Evolutionary conservation across 2,329 filamentous ascomycete species (phyloP).

Genomic region (Niveomyces coronatus): DNA sequence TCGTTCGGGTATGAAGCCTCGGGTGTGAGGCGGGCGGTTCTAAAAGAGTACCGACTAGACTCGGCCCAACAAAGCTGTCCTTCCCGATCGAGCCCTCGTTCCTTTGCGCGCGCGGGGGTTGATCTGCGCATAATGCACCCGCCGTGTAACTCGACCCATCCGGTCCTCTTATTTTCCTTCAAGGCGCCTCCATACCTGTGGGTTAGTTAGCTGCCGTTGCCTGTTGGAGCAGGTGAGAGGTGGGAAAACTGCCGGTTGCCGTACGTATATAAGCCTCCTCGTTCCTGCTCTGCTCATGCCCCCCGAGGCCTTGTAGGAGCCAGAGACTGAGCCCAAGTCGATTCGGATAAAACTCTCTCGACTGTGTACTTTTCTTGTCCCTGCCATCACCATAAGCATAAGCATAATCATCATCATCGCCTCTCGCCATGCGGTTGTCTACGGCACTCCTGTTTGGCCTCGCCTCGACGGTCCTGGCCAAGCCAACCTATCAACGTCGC

Average conservation of each 20-base stretch:
- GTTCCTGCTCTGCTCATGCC: neutral
- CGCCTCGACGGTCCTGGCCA: constrained; percentile 5
- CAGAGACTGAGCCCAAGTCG: neutral
- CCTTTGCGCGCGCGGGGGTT: neutral
- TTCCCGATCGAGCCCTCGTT: constrained; percentile 4
- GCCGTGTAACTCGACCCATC: too few relatives aligned
- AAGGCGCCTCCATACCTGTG: constrained; percentile 3
- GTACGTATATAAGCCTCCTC: neutral
- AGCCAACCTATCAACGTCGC: constrained; percentile 38
- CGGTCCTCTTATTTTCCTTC: neutral
- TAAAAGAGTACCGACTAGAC: too few relatives aligned
- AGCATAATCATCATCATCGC: neutral
- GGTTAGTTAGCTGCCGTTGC: neutral
- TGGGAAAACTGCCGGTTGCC: neutral
- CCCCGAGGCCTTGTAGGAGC: too few relatives aligned
- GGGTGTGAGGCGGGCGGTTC: too few relatives aligned
- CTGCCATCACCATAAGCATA: too few relatives aligned
- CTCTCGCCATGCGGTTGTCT: constrained; percentile 9
- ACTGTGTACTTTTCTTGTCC: neutral
- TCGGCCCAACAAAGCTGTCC: constrained; percentile 2
- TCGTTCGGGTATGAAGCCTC: too few relatives aligned
- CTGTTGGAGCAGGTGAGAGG: constrained; percentile 6
- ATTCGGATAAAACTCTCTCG: neutral
- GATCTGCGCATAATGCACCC: too few relatives aligned
- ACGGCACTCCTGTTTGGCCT: constrained; percentile 6